A percentile compares a stretch with the other conserved stretches of the same genome.
Conservation (phyloP, 345 rosid genomes). For the Gossypium mustelinum region DNA sequence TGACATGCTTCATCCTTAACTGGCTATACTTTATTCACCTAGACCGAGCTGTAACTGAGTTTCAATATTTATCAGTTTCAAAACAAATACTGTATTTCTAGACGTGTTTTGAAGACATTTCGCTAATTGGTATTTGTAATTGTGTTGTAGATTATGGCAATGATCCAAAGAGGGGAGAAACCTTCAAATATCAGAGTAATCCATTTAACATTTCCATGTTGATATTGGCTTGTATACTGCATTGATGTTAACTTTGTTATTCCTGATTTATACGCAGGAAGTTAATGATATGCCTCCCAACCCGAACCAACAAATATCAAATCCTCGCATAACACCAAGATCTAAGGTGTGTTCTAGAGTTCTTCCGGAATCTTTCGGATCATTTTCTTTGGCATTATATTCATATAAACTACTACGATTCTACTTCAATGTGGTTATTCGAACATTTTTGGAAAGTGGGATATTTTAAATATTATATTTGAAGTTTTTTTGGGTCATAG, state of each 20-base stretch:
- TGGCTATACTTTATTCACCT: background rate
- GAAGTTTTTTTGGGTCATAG: background rate
- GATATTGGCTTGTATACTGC: slow-evolving; percentile 18
- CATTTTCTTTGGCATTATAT: slow-evolving; percentile 7
- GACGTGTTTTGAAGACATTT: background rate
- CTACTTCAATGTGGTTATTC: slow-evolving; percentile 12
- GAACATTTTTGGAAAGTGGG: slow-evolving; percentile 1
- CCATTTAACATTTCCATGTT: slow-evolving; percentile 7
- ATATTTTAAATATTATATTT: slow-evolving; percentile 2
- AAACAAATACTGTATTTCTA: background rate
- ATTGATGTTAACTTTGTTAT: slow-evolving; percentile 17
- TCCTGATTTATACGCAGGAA: slow-evolving; percentile 50
- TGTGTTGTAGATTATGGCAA: slow-evolving; percentile 69
- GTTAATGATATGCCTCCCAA: slow-evolving; percentile 85
- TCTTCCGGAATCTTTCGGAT: background rate
- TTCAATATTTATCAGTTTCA: background rate
- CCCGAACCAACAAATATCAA: slow-evolving; percentile 68
- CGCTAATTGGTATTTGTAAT: slow-evolving; percentile 8
- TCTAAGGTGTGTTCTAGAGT: slow-evolving; percentile 56
- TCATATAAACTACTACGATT: background rate
- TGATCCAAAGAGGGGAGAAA: slow-evolving; percentile 95
- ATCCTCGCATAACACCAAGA: slow-evolving; percentile 70
- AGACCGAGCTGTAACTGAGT: background rate
- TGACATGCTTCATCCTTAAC: background rate
- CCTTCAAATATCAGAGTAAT: slow-evolving; percentile 84